Evolutionary conservation across 495 filamentous ascomycete species (phyloP).

Genomic region (Aspergillus homomorphus): DNA sequence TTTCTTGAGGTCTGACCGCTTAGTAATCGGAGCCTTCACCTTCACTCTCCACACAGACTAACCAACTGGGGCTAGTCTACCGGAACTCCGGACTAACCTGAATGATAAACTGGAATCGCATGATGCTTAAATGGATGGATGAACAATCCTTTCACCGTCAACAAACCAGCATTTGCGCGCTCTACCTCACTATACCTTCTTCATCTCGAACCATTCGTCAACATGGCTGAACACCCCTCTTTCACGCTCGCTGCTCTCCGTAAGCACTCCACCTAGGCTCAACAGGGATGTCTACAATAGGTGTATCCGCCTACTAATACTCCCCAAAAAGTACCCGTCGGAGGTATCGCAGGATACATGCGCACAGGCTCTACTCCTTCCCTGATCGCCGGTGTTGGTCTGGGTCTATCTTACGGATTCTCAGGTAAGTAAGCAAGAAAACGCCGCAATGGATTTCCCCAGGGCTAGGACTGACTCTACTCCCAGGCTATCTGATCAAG

Average conservation of each 20-base stretch:
- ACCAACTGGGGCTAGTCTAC: too few species aligned
- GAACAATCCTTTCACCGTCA: too few species aligned
- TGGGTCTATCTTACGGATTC: slow-evolving; percentile 18
- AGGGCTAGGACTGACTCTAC: neutral
- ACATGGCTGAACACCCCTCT: slow-evolving; percentile 24
- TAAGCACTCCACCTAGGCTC: slow-evolving; percentile 14
- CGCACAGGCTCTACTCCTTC: slow-evolving; percentile 17
- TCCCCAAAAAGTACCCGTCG: slow-evolving; percentile 12
- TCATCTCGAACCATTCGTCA: slow-evolving; percentile 36
- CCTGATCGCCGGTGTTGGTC: slow-evolving; percentile 16
- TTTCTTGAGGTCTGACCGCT: too few species aligned
- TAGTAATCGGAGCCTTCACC: too few species aligned
- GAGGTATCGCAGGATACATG: slow-evolving; percentile 15
- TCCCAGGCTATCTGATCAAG: slow-evolving; percentile 20
- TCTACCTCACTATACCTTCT: too few species aligned
- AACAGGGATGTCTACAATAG: neutral
- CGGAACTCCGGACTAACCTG: too few species aligned
- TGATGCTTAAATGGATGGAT: too few species aligned
- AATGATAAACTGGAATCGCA: too few species aligned
- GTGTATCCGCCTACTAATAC: neutral
- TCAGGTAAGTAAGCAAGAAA: slow-evolving; percentile 8
- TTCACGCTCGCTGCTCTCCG: slow-evolving; percentile 20
- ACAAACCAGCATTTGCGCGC: too few species aligned
- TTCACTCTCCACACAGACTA: too few species aligned
- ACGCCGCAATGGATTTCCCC: neutral